Percentiles rank a stretch among this genome's conserved stretches.
Evolutionary conservation across 805 yeast species (phyloP).

Genomic region (Hanseniaspora meyeri): DNA sequence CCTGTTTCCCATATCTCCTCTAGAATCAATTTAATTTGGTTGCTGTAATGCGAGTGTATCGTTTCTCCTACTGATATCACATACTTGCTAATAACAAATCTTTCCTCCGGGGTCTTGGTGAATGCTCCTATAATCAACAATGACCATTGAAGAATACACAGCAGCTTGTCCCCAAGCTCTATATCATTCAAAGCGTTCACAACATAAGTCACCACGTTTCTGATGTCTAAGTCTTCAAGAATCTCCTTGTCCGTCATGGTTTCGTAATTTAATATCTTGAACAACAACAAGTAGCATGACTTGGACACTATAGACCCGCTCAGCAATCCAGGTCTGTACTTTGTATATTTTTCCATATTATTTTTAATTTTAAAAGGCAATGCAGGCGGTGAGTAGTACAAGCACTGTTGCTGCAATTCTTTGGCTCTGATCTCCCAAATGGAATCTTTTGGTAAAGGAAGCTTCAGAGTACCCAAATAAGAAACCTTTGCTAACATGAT

Average conservation of each 20-base stretch:
- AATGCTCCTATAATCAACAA: constrained; percentile 18
- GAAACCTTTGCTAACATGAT: constrained; percentile 31
- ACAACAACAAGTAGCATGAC: constrained; percentile 18
- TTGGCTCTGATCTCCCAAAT: constrained; percentile 17
- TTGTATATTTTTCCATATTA: constrained; percentile 16
- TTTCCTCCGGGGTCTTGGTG: constrained; percentile 17
- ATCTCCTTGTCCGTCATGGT: constrained; percentile 14
- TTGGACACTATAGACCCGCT: constrained; percentile 19
- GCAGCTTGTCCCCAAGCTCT: constrained; percentile 18
- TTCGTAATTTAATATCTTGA: constrained; percentile 16
- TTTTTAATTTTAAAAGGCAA: constrained; percentile 18
- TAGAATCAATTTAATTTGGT: constrained; percentile 17
- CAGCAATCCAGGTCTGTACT: constrained; percentile 18
- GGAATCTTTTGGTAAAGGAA: constrained; percentile 15
- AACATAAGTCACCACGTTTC: constrained; percentile 18
- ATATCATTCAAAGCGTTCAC: constrained; percentile 17
- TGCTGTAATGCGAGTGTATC: constrained; percentile 19
- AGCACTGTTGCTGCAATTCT: constrained; percentile 17
- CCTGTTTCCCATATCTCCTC: constrained; percentile 19
- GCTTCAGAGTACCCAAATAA: constrained; percentile 26
- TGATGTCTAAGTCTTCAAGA: constrained; percentile 15
- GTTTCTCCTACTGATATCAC: constrained; percentile 18
- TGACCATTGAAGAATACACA: constrained; percentile 19
- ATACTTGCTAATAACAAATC: constrained; percentile 15
- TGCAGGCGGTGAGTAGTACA: constrained; percentile 18